Base-by-base conservation (phyloP, 371 early-diverging fungal genomes). In the Sporodiniella umbellata region DNA sequence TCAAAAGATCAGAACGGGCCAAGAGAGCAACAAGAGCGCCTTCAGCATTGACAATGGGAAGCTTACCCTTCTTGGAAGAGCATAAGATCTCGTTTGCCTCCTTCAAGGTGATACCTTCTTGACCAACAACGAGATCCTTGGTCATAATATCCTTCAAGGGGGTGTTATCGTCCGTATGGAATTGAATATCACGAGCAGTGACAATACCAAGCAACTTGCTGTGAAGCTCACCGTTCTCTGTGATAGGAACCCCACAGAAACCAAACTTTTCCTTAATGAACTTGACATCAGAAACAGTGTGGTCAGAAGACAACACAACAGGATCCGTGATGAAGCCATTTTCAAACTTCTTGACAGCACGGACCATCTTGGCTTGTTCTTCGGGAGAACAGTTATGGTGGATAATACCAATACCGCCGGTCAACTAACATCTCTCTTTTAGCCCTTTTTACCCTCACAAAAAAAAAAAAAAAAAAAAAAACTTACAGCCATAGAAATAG, bases 251-350 rank as follows among this genome's bases (percentile, higher is more conserved):
- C 48, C 98, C 98, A 60, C 94, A 92, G 83, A 94, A 98, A 42
- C 98, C 98, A 35, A 79, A 86, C 46, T 72, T 76, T 18, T 68
- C 74, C 86, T 96, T 95, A 79, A 95, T 90, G 31, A 80, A 74
- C 45, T 86, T 77, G 43, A 98, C 92, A 66, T 95, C 94, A 48
- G 81, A 80, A 44, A 96, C 90, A 44, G 86, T 90, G 77, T 94
- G 78, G 31, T 75, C 66, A 45, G 94, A 92, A 53, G 87, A 82
- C 58, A 98, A 74, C 66, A 88, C 88, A 39, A 93, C 70, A 18
- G 98, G 96, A 61, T 98, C 96, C 22, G 86, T 80, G 69, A 98
- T 98, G 79, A 96, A 98, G 19, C 98, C 98, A 76, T 98, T 98
- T 67, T 98, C 98, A 58, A 89, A 98, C 80, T 87, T 94, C 83